Evolutionary conservation across 179 eudicot species (phyloP), one percentile per base, ranked within the genome.

Genomic region (Heliamphora pulchella): DNA sequence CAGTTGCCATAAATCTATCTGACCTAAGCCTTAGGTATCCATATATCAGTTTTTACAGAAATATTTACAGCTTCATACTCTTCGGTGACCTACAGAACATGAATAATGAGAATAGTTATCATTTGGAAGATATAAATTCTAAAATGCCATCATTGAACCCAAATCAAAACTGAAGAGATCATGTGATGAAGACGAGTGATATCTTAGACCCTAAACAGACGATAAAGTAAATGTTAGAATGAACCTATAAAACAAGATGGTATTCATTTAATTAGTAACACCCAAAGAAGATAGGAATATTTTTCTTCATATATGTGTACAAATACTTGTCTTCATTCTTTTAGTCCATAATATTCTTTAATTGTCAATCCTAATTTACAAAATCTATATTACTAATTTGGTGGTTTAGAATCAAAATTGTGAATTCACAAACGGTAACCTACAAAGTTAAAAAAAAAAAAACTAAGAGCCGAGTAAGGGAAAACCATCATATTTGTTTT

Each of bases 21-120:
- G 22, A 20, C 22, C 22, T 20, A 20, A 18, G 91, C 98, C 98
- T 93, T 93, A 80, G 87, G 80, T 82, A 83, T 87, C 87, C 87
- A 87, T 14, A 66, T 67, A 80, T 91, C 94, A 82, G 84, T 82
- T 83, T 83, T 90, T 55, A 96, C 90, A 44, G 96, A 90, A 20
- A 96, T 91, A 80, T 91, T 90, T 44, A 96, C 98, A 78, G 93
- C 93, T 86, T 96, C 98, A 81, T 85, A 85, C 77, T 96, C 97
- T 73, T 89, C 93, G 5, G 91, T 92, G 47, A 86, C 91, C 99
- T 96, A 80, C 80, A 85, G 46, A 74, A 69, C 2, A 74, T 13
- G 66, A 76, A 77, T n/a, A 50, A 71, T 77, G 44, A 53, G 48
- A 61, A 71, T 54, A 14, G 80, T 31, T 46, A 77, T 75, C 18